Evolutionary conservation across 129 eudicot genomes (phyloP).

Genomic region (Artemisia annua): DNA sequence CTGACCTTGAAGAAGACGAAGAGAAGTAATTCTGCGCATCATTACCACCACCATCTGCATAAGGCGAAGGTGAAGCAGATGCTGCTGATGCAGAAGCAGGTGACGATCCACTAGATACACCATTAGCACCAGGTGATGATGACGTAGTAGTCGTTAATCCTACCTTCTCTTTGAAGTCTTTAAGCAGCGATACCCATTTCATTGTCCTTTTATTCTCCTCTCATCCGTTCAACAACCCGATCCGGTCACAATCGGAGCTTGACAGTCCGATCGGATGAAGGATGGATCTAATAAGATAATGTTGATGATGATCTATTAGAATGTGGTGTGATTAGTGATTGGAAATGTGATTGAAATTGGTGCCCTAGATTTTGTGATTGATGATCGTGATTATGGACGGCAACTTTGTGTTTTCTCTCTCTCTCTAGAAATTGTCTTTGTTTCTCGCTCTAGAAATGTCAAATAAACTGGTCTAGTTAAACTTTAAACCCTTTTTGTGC

Average conservation of each 20-base stretch:
- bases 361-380: too few species aligned
- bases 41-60: constrained; percentile 35
- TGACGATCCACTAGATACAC: constrained; percentile 38
- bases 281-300: too few species aligned
- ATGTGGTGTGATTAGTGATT: too few species aligned
- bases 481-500: too few species aligned
- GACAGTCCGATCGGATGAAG: too few species aligned
- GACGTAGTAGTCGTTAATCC: constrained; percentile 51
- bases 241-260: constrained; percentile 37
- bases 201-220: constrained; percentile 50
- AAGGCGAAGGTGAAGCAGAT: constrained; percentile 47
- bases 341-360: too few species aligned
- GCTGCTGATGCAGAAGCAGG: constrained; percentile 32
- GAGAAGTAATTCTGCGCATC: constrained; percentile 37
- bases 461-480: too few species aligned
- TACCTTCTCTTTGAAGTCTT: constrained; percentile 94
- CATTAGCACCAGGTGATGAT: neutral
- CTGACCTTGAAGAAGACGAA: constrained; percentile 52
- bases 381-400: too few species aligned
- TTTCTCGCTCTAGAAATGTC: too few species aligned
- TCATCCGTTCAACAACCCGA: constrained; percentile 55
- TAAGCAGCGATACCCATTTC: constrained; percentile 99
- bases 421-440: too few species aligned
- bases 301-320: too few species aligned
- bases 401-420: too few species aligned